These are phyloP conservation scores for Pleomassaria siparia DNA, from an alignment of 2,329 filamentous ascomycete genomes.

Conservation along the genomic window DNA sequence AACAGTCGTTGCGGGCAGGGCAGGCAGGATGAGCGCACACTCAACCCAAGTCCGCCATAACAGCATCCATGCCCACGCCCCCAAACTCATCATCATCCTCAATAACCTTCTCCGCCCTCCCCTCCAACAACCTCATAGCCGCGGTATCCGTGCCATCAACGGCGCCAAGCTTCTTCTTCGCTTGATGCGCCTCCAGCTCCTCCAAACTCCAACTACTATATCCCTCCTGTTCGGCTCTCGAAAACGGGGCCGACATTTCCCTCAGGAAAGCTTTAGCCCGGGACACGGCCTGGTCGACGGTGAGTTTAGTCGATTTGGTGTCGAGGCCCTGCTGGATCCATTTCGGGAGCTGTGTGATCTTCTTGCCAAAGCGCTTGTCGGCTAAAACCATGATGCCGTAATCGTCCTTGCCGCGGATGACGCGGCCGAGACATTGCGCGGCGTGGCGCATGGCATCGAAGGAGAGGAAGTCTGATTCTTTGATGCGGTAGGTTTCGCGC, in stretches of 20 bases:
- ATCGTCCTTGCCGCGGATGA: conserved; percentile 94
- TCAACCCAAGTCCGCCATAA: conserved; percentile 36
- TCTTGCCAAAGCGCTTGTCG: conserved; percentile 90
- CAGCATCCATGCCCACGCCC: conserved; percentile 38
- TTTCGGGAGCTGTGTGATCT: conserved; percentile 85
- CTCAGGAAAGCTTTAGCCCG: conserved; percentile 86
- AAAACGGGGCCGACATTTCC: conserved; percentile 90
- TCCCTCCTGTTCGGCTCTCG: conserved; percentile 79
- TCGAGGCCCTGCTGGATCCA: conserved; percentile 92
- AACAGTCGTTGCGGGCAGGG: no score
- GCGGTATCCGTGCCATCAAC: conserved; percentile 62
- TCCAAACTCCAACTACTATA: conserved; percentile 87
- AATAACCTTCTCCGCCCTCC: conserved; percentile 21
- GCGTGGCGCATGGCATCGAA: conserved; percentile 99
- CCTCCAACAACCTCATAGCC: conserved; percentile 40
- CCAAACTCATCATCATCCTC: conserved; percentile 38
- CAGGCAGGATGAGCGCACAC: background rate
- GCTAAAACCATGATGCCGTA: conserved; percentile 99
- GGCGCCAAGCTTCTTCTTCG: conserved; percentile 69
- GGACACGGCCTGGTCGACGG: conserved; percentile 92
- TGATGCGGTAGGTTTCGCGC: conserved; percentile 94
- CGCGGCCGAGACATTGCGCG: conserved; percentile 91
- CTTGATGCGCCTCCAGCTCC: conserved; percentile 77
- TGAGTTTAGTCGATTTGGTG: conserved; percentile 84
- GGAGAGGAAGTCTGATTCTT: conserved; percentile 95